Base-by-base conservation (phyloP, 139 green algal genomes). In the Spirogloea muscicola region DNA sequence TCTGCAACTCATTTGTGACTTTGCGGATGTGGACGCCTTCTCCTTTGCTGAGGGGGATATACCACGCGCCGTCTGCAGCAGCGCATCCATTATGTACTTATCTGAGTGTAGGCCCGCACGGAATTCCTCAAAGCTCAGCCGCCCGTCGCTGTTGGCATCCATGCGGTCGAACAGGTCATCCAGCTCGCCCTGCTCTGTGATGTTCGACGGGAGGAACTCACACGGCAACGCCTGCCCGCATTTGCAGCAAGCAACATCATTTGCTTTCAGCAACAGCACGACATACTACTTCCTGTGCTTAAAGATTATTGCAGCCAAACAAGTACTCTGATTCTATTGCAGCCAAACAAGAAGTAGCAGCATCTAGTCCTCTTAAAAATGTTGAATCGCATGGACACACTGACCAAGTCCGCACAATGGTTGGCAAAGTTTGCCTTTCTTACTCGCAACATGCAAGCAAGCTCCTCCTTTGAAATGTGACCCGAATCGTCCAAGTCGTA, bases 91-190 rank as follows among this genome's bases (percentile, higher is more conserved):
- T 27, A 76, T 41, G 49, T 52, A 76, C 38, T 51, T 37, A 42
- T 76, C 67, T 33, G 25, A 33, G 3, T 51, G 46, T 29, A 68
- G 48, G 41, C 65, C 40, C 27, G 67, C 67, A 29, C 48, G 44
- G 49, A 76, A 76, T 49, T 76, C 67, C 27, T 76, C 67, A 21
- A 67, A 76, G 40, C 67, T 76, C 33, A 76, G 46, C 25, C 46
- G 67, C 6, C 67, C 67, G 42, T 76, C 67, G 40, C 67, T 68
- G 49, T 76, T 76, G 46, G 46, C 46, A 31, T 76, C 67, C 42
- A 76, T 58, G 38, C 67, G 55, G 67, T 76, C 67, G 58, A 76
- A 76, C 27, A 76, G 49, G 49, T 76, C 67, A 49, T 76, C 67
- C 39, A 76, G 39, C n/a, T 61, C 66, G 49, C 67, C 67, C 13